A percentile compares a stretch with the other conserved stretches of the same genome.
Evolutionary conservation across 805 yeast species (phyloP).

Genomic region (Suhomyces kilbournensis): DNA sequence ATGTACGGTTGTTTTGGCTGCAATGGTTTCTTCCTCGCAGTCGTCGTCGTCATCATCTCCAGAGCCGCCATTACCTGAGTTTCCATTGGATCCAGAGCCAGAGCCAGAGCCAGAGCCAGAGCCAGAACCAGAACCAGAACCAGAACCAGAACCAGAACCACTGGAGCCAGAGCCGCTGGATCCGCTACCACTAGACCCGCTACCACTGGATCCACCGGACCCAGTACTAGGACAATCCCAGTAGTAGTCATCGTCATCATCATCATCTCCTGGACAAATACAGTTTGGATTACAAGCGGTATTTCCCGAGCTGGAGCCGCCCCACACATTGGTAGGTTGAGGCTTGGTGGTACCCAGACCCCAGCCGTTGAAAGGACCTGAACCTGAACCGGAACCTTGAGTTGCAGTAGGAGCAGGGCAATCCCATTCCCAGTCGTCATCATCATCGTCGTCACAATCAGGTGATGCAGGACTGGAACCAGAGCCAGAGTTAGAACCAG

Average conservation of each 20-base stretch:
- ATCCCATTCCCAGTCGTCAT: neutral
- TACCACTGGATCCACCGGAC: no score
- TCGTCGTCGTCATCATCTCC: constrained; percentile 13
- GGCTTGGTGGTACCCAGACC: constrained; percentile 5
- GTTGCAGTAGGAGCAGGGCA: constrained; percentile 1
- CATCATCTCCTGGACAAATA: constrained; percentile 11
- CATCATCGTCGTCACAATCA: neutral
- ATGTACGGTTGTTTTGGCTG: neutral
- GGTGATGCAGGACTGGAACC: neutral
- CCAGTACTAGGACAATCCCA: constrained; percentile 2
- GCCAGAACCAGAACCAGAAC: constrained; percentile 2
- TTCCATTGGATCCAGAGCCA: constrained; percentile 7
- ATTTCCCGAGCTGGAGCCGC: constrained; percentile 7
- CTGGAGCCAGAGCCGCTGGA: neutral
- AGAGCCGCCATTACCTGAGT: neutral
- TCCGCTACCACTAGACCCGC: no score
- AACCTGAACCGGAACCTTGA: constrained; percentile 1
- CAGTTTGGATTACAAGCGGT: constrained; percentile 9
- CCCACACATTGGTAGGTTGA: constrained; percentile 9
- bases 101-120: constrained; percentile 7
- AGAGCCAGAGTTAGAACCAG: neutral
- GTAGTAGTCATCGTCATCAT: constrained; percentile 9
- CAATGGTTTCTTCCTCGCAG: constrained; percentile 5
- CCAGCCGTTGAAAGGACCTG: constrained; percentile 4
- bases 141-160: constrained; percentile 2